These are phyloP conservation scores for Huiozyma naganishii DNA, from an alignment of 805 yeast species.

Conservation along the genomic window DNA sequence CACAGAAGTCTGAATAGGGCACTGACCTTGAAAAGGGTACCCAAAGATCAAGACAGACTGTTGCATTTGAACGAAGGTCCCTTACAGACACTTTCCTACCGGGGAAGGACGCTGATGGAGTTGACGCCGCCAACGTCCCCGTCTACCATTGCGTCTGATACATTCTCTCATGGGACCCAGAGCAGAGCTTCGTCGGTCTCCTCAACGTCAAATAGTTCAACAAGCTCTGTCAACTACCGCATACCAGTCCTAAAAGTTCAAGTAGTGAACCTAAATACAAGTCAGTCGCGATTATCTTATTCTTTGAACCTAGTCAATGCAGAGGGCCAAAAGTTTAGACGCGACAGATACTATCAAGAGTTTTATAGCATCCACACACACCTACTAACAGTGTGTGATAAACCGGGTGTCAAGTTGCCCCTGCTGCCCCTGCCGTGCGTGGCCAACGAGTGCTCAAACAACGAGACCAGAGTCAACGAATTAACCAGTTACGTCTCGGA, in stretches of 20 bases:
- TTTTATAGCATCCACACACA: slow-evolving; percentile 15
- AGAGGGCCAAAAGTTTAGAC: slow-evolving; percentile 5
- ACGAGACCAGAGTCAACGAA: slow-evolving; percentile 4
- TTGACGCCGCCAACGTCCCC: slow-evolving; percentile 17
- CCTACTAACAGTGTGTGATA: slow-evolving; percentile 2
- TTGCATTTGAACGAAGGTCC: neutral
- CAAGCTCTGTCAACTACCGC: neutral
- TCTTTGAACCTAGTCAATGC: slow-evolving; percentile 6
- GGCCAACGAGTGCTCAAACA: neutral
- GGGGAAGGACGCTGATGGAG: slow-evolving; percentile 2
- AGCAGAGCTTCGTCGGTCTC: slow-evolving; percentile 7
- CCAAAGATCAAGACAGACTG: neutral
- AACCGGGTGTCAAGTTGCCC: neutral
- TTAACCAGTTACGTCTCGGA: slow-evolving; percentile 6
- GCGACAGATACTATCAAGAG: slow-evolving; percentile 13
- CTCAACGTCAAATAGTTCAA: neutral
- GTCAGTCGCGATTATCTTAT: slow-evolving; percentile 12
- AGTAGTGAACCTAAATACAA: slow-evolving; percentile 2
- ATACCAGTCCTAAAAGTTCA: neutral
- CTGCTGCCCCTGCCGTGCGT: slow-evolving; percentile 1
- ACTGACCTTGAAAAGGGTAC: neutral
- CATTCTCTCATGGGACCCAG: slow-evolving; percentile 8
- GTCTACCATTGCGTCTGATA: slow-evolving; percentile 9
- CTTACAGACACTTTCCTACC: neutral
- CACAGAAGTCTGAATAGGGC: slow-evolving; percentile 4